These are phyloP conservation scores for Saksenaea vasiformis DNA, from an alignment of 371 early-diverging fungal species.

Conservation along the genomic window DNA sequence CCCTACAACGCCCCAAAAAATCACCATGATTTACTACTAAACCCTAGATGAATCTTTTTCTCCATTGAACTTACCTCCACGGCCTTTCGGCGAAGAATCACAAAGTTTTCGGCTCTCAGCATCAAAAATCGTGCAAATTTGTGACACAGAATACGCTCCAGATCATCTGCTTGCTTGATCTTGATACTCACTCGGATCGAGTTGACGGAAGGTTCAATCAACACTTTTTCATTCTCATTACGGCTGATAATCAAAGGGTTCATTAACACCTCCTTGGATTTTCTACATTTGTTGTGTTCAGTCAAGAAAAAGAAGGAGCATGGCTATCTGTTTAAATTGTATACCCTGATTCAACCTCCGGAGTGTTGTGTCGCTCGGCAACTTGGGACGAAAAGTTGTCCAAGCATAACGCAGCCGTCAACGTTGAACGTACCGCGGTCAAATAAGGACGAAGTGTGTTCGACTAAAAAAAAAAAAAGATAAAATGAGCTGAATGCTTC, in stretches of 20 bases:
- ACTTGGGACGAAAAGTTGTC: slow-evolving; percentile 97
- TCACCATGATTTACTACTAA: neutral
- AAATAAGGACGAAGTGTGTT: slow-evolving; percentile 97
- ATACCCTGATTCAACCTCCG: slow-evolving; percentile 95
- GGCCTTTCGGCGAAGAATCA: slow-evolving; percentile 91
- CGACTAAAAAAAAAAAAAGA: slow-evolving; percentile 62
- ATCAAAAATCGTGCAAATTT: slow-evolving; percentile 97
- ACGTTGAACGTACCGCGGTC: slow-evolving; percentile 89
- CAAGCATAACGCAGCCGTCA: slow-evolving; percentile 93
- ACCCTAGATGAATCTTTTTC: slow-evolving; percentile 9
- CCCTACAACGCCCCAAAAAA: slow-evolving; percentile 58
- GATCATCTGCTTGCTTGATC: slow-evolving; percentile 98
- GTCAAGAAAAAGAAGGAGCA: neutral
- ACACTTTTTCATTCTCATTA: slow-evolving; percentile 93
- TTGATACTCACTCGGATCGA: slow-evolving; percentile 92
- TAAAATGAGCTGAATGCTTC: neutral
- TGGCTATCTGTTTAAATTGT: neutral
- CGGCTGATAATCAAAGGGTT: slow-evolving; percentile 90
- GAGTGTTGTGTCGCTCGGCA: slow-evolving; percentile 97
- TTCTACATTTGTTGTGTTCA: slow-evolving; percentile 38
- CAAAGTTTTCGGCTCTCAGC: slow-evolving; percentile 95
- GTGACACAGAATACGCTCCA: slow-evolving; percentile 93
- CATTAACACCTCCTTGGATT: slow-evolving; percentile 81
- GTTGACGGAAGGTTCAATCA: slow-evolving; percentile 94
- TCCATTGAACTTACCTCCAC: slow-evolving; percentile 65